These are phyloP conservation scores for Hygrocybe punicea DNA, from an alignment of 768 basidiomycete species.

Conservation along the genomic window DNA sequence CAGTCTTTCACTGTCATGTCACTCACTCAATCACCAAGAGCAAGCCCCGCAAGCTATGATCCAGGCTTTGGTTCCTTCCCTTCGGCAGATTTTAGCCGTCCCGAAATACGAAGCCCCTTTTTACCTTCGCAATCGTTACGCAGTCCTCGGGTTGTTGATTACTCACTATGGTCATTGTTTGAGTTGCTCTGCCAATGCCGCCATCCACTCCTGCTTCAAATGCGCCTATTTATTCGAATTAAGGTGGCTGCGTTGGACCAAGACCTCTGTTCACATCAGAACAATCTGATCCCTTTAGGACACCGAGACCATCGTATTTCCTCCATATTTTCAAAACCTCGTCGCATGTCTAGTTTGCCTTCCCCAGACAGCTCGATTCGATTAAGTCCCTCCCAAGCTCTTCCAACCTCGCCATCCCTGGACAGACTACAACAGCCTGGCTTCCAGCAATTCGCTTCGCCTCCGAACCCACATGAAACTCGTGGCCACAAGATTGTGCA, in stretches of 20 bases:
- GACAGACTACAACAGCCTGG: not conserved
- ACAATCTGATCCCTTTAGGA: conserved; percentile 45
- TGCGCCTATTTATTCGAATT: conserved; percentile 64
- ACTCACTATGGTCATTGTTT: conserved; percentile 67
- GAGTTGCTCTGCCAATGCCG: conserved; percentile 63
- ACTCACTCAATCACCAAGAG: conserved; percentile 50
- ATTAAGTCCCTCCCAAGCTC: not conserved
- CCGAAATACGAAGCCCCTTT: not conserved
- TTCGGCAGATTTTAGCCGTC: conserved; percentile 16
- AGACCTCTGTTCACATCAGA: conserved; percentile 41
- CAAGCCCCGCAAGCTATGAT: conserved; percentile 41
- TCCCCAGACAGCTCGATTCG: conserved; percentile 21
- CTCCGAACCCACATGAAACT: not conserved
- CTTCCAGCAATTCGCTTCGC: not conserved
- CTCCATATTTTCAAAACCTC: conserved; percentile 14
- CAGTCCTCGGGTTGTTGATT: conserved; percentile 63
- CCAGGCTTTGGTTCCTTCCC: conserved; percentile 26
- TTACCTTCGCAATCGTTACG: not conserved
- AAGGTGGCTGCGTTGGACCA: conserved; percentile 54
- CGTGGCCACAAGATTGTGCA: conserved; percentile 10
- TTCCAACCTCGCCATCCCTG: not conserved
- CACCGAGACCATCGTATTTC: conserved; percentile 28
- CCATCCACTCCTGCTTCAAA: conserved; percentile 59
- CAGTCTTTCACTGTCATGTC: conserved; percentile 46
- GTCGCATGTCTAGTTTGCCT: conserved; percentile 10